phyloP scores from a whole-genome alignment of 345 rosid genomes.

The Erucastrum elatum region DNA sequence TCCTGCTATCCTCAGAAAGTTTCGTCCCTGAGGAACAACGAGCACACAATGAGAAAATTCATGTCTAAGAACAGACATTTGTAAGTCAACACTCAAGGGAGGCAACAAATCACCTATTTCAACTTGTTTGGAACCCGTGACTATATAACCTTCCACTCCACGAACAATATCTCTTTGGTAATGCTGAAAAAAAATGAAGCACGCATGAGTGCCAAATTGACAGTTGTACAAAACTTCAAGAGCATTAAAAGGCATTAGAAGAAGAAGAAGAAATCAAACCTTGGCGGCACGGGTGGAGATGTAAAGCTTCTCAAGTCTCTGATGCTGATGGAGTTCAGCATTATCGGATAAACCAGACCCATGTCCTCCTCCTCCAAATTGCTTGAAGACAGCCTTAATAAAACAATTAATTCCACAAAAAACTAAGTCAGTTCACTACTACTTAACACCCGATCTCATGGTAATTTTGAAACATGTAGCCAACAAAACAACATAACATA shows the following conservation, averaged over 20 bases:
- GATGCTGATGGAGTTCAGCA: constrained; percentile 81
- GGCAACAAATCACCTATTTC: constrained; percentile 68
- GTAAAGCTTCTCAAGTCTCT: constrained; percentile 92
- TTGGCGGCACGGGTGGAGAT: constrained; percentile 90
- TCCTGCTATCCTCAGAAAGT: constrained; percentile 88
- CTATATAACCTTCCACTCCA: constrained; percentile 94
- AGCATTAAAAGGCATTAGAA: neutral
- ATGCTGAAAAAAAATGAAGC: constrained; percentile 58
- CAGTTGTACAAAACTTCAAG: neutral
- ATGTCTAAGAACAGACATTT: neutral
- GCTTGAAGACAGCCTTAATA: constrained; percentile 87
- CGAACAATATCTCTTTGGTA: constrained; percentile 96
- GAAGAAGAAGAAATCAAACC: constrained; percentile 49
- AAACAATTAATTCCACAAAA: neutral
- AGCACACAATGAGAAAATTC: neutral
- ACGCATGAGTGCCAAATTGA: neutral
- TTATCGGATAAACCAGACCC: constrained; percentile 73
- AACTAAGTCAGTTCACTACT: neutral
- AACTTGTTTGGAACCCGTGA: constrained; percentile 90
- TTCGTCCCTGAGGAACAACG: constrained; percentile 65
- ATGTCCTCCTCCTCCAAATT: constrained; percentile 87
- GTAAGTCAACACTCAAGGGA: neutral
- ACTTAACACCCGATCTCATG: neutral
- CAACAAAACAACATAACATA: constrained; percentile 3
- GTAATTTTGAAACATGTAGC: neutral